A percentile compares a stretch with the other conserved stretches of the same genome.
Evolutionary conservation across 306 rosid genomes (phyloP).

Genomic region (Quercus bicolor): DNA sequence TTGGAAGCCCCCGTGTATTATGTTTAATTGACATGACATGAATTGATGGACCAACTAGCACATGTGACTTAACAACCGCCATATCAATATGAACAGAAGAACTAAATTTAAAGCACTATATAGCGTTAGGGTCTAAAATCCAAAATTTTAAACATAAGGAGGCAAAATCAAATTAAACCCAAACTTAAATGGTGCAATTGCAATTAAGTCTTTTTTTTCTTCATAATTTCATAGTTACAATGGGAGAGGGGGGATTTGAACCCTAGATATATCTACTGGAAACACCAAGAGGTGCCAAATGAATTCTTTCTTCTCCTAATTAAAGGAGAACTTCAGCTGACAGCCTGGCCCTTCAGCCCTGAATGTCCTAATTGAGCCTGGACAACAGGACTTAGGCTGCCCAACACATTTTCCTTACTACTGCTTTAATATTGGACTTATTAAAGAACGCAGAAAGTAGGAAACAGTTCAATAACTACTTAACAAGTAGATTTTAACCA

Average conservation of each 20-base stretch:
- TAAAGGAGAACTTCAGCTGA: background rate
- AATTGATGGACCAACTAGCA: too few species aligned
- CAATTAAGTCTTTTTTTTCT: background rate
- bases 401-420: conserved; percentile 2
- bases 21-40: background rate
- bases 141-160: too few species aligned
- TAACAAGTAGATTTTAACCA: background rate
- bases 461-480: background rate
- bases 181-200: background rate
- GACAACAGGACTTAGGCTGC: conserved; percentile 18
- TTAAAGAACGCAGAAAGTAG: background rate
- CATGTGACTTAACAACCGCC: too few species aligned
- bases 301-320: background rate
- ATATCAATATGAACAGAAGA: too few species aligned
- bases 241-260: too few species aligned
- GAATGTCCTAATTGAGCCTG: conserved; percentile 3
- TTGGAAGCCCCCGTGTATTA: background rate
- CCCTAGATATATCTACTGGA: too few species aligned
- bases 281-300: background rate
- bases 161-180: too few species aligned
- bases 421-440: background rate
- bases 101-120: too few species aligned
- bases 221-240: background rate
- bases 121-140: too few species aligned
- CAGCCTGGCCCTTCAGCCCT: conserved; percentile 5